Percentiles rank a stretch among this genome's conserved stretches.
Evolutionary conservation across 345 rosid genomes (phyloP).

Genomic region (Salix suchowensis): DNA sequence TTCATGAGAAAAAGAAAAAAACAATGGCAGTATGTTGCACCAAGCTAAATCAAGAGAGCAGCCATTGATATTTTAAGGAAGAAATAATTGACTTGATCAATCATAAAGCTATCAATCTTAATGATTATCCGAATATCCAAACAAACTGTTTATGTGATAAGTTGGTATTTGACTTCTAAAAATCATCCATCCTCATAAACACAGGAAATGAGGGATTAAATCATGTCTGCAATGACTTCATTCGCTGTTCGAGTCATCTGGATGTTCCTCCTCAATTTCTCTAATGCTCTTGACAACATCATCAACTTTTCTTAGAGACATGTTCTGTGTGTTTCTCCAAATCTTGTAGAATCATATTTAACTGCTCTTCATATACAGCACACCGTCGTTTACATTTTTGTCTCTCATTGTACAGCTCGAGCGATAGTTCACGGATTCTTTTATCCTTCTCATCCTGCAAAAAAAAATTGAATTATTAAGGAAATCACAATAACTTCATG

Average conservation of each 20-base stretch:
- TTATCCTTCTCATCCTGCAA: constrained; percentile 45
- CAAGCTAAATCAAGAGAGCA: not conserved
- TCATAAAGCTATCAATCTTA: not conserved
- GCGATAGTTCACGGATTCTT: constrained; percentile 41
- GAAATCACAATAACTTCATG: not conserved
- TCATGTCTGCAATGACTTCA: not conserved
- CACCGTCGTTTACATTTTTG: constrained; percentile 40
- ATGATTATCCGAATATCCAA: not conserved
- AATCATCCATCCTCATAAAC: not conserved
- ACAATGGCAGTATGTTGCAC: not conserved
- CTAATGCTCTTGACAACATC: constrained; percentile 36
- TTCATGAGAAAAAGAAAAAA: not conserved
- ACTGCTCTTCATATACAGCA: constrained; percentile 37
- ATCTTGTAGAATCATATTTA: constrained; percentile 24
- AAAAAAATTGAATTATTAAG: not conserved
- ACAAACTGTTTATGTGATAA: not conserved
- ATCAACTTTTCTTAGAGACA: constrained; percentile 35
- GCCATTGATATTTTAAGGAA: not conserved
- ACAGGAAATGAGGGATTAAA: not conserved
- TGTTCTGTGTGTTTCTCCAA: constrained; percentile 45
- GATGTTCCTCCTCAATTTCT: constrained; percentile 27
- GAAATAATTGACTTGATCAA: not conserved
- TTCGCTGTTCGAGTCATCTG: constrained; percentile 5
- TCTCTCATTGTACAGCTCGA: constrained; percentile 43
- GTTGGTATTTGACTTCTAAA: not conserved